These are phyloP conservation scores for Silene noctiflora DNA, from an alignment of 179 eudicot genomes.

Conservation along the genomic window DNA sequence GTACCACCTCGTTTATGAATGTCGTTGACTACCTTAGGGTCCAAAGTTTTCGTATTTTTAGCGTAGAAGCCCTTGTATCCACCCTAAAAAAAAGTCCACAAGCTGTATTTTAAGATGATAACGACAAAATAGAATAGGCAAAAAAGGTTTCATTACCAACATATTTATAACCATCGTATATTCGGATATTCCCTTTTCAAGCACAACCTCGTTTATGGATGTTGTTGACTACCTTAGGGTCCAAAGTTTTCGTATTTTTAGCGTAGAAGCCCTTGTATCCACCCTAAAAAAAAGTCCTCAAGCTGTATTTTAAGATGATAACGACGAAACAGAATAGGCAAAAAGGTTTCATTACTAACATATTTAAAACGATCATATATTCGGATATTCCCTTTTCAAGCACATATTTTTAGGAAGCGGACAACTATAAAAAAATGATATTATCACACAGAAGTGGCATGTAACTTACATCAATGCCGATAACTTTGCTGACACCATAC, in stretches of 20 bases:
- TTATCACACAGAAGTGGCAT: background rate
- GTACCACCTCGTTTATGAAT: conserved; percentile 59
- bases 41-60: conserved; percentile 37
- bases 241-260: conserved; percentile 37
- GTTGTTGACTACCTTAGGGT: conserved; percentile 47
- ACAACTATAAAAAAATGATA: background rate
- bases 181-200: too few relatives aligned
- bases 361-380: background rate
- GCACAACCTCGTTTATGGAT: conserved; percentile 58
- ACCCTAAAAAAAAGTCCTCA: conserved; percentile 32
- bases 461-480: conserved; percentile 50
- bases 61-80: conserved; percentile 57
- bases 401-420: background rate
- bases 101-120: background rate
- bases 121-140: background rate
- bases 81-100: conserved; percentile 32
- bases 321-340: background rate
- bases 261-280: conserved; percentile 57
- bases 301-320: background rate
- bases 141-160: too few relatives aligned
- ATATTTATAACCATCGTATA: too few relatives aligned
- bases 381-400: background rate
- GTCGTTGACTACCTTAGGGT: conserved; percentile 47
- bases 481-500: conserved; percentile 48
- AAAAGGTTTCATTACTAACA: background rate